Evolutionary conservation across 805 yeast species (phyloP).

Genomic region (Kockiozyma suomiensis): DNA sequence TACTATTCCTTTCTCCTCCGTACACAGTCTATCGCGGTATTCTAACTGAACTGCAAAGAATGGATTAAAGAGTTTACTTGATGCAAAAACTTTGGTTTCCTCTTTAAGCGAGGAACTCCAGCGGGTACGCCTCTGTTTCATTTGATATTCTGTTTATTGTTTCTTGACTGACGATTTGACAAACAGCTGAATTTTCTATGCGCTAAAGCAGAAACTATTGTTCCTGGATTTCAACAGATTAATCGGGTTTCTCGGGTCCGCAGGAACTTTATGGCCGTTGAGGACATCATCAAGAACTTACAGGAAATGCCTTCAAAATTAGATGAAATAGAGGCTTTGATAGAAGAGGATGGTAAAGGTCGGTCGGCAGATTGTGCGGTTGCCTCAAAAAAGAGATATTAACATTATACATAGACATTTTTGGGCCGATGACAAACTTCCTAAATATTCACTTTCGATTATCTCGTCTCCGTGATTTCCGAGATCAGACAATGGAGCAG

Average conservation of each 20-base stretch:
- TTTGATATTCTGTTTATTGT: not conserved
- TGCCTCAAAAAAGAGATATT: not conserved
- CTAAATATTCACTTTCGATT: conserved; percentile 70
- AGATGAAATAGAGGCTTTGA: conserved; percentile 53
- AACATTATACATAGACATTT: conserved; percentile 14
- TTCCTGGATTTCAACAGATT: conserved; percentile 69
- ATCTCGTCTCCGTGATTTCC: conserved; percentile 72
- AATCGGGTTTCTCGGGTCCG: conserved; percentile 58
- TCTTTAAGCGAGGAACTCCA: conserved; percentile 10
- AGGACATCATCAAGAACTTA: conserved; percentile 64
- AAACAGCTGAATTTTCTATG: conserved; percentile 22
- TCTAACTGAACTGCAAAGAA: conserved; percentile 3
- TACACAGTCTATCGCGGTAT: not conserved
- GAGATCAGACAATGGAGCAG: conserved; percentile 68
- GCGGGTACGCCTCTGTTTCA: not conserved
- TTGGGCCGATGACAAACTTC: conserved; percentile 52
- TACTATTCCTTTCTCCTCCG: conserved; percentile 1
- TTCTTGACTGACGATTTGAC: not conserved
- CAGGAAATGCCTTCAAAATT: conserved; percentile 56
- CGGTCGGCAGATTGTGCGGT: not conserved
- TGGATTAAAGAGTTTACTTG: conserved; percentile 13
- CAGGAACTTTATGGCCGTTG: conserved; percentile 71
- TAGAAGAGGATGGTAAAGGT: conserved; percentile 49
- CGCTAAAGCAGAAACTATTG: conserved; percentile 41
- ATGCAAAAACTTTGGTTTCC: conserved; percentile 6